Evolutionary conservation across 2,329 filamentous ascomycete species (phyloP), one percentile per base, ranked within the genome.

Genomic region (Thielaviopsis cerberus): DNA sequence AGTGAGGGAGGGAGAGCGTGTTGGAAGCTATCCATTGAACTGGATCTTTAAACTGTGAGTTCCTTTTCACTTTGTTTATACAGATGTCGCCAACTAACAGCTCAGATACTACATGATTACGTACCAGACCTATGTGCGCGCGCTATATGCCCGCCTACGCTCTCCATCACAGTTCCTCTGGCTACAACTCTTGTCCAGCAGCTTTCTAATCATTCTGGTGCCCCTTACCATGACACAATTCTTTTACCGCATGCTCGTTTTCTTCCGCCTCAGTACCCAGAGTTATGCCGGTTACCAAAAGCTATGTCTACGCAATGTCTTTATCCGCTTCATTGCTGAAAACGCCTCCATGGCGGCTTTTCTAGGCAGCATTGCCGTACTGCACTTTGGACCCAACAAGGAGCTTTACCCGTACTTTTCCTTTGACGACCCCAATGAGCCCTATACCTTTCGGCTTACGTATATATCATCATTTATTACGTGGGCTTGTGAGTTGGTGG

Each of bases 111-210:
- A 83, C 66, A 80, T 80, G 72, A 69, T 85, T 55, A 85, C 82
- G 5, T 85, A 85, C 67, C 81, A 85, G 68, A 85, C 81, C 4
- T 85, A 85, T 68, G 82, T 85, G 13, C 80, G 82, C 56, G 80
- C 82, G 11, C 69, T 85, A 59, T 85, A 85, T 66, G 82, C 82
- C 15, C 80, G 82, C 20, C 76, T 85, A 15, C 80, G 82, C 62
- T 81, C 78, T 5, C 82, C 81, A 0, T 69, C 72, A 45, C 81
- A 85, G 68, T 85, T 85, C 69, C 73, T 84, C 59, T 73, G 78
- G 63, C 78, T 85, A 41, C 82, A 85, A 67, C 68, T 80, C 17
- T 72, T 85, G 61, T 84, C 81, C 0, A 83, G 80, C 20, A 76
- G 77, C 10, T 74, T 76, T 58, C 75, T 85, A 57, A 81, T 85